Evolutionary conservation across 2,329 filamentous ascomycete genomes (phyloP), one percentile per base, ranked within the genome.

Genomic region (Trichophyton mentagrophytes): DNA sequence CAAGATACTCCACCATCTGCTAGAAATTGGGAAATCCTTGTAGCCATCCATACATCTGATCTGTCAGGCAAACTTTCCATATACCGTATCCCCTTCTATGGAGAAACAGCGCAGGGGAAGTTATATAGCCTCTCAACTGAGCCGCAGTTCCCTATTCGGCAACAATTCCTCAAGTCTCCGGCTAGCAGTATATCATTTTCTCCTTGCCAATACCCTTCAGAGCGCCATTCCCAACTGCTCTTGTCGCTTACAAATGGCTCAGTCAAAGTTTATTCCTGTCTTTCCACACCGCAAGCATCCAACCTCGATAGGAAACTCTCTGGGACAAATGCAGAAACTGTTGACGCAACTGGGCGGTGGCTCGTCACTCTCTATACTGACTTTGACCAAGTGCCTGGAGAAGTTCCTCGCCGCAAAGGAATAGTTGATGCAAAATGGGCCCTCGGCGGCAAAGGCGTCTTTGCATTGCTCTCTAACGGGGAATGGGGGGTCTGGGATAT

Each of bases 191-290:
- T 85, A 51, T 68, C 74, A 1, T 84, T 85, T 72, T 83, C 79
- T 61, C 76, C 79, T 13, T 78, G 79, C 5, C 69, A 76, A 44
- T 80, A 78, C 64, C 80, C 81, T 3, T 78, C 79, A 25, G 69
- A 72, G 27, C 77, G 79, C 11, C 80, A 83, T 68, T 77, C 79
- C 0, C 78, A 79, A 51, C 69, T 85, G 9, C 73, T 86, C 7
- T 72, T 85, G 5, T 75, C 78, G 1, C 81, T 84, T 61, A 69
- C 75, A 1, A 76, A 73, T n/a, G 82, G 83, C 4, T 76, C 74
- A 47, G 79, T 82, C 30, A 81, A 82, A 59, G 73, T 85, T 13
- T 83, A 82, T 66, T 80, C 83, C 59, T 79, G 79, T 27, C 77
- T 82, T 36, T 67, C 64, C 22, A 71, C 68, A 47, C 61, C 64